Evolutionary conservation across 345 rosid genomes (phyloP), one percentile per base, ranked within the genome.

Genomic region (Hibiscus mutabilis): DNA sequence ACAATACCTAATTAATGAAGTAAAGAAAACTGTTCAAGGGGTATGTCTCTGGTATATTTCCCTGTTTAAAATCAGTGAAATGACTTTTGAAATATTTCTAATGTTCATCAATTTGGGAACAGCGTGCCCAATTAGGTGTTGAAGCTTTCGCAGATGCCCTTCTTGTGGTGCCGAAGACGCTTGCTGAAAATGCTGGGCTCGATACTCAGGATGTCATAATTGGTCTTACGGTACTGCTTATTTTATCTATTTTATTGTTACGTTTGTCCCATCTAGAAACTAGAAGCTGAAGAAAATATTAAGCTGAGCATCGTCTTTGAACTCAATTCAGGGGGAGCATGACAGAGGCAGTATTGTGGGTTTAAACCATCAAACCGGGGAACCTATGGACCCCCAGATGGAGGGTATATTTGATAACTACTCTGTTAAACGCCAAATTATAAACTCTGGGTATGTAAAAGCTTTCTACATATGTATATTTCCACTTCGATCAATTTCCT

Each of bases 71-170:
- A 19, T 24, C 10, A 24, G 10, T 40, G 49, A 16, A 58, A 58
- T 16, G 8, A 22, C 4, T 52, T 8, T 67, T 69, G 68, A 49
- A 74, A 40, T 70, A 57, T 29, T 68, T 25, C 25, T 53, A 29
- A 52, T 78, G 49, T 65, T 75, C 55, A 10, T 62, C 40, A 68
- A 68, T 68, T 16, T 19, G 71, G 75, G 70, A 68, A 52, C 88
- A 95, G 99, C 94, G 99, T 16, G 97, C 98, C 75, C 99, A 95
- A 76, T 88, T 95, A 51, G 99, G 99, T 44, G 88, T 95, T 71
- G 97, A 92, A 86, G 99, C 98, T 66, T 92, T 95, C 79, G 99
- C 97, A 1, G 87, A 92, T 61, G 96, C 98, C 46, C 98, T 95
- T 80, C 99, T 92, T n/a, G 96, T 86, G 79, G 85, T 92, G 27